Base-by-base conservation (phyloP, 768 basidiomycete genomes). In the Xanthoconium stramineum region DNA sequence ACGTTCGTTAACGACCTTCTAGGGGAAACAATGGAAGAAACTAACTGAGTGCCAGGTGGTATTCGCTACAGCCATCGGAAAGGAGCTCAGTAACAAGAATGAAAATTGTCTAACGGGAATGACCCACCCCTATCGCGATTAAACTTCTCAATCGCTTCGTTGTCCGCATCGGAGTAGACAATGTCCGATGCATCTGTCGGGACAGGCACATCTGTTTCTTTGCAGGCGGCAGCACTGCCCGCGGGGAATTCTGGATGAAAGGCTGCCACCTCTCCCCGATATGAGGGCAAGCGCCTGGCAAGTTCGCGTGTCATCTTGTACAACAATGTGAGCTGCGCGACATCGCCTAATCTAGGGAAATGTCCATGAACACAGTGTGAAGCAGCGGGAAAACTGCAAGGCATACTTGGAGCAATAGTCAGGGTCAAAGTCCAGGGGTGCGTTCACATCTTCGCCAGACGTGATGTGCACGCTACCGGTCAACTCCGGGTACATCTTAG, bases 231-330 rank as follows among this genome's bases (percentile, higher is more conserved):
- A 5, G 56, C 28, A 38, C 76, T 69, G 3, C 60, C 64, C 2
- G 49, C 47, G 0, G 65, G 39, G 47, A 78, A 78, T 8, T 52
- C 20, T 2, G 76, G 76, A 29, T 69, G 66, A 15, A 28, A 9
- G 0, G n/a, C 12, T 14, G 55, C 10, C 2, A 53, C 46, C 38
- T 68, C 68, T 29, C 68, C 68, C 0, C 66, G 64, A 49, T 65
- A 69, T 7, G 47, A 47, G 6, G 72, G 62, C 78, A 85, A 80
- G 15, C 85, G 80, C 36, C 86, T 78, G 5, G 74, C 71, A 11
- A 82, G 58, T 69, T 88, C 85, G 2, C 84, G 76, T 5, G 65
- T 52, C 51, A 75, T 76, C 59, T 87, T 88, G 66, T 85, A 87
- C 0, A 64, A 73, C 75, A 81, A 5, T 9, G 8, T 45, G 19